phyloP scores from a whole-genome alignment of 768 basidiomycete species.

The Termitomyces sp. region DNA sequence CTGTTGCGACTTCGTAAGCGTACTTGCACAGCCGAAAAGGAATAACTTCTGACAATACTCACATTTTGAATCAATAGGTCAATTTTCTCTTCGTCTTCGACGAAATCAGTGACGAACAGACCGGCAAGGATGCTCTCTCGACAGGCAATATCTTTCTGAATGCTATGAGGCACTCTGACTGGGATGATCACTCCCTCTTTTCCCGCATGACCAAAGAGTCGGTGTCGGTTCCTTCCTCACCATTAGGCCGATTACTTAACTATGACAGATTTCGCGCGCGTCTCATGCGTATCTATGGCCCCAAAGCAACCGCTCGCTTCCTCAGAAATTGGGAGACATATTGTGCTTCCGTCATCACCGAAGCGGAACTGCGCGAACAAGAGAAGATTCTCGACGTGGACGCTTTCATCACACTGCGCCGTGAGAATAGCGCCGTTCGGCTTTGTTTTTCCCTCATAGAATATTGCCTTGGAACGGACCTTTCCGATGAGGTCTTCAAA shows the following conservation, averaged over 20 bases:
- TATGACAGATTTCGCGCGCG: constrained; percentile 48
- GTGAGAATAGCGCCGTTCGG: constrained; percentile 66
- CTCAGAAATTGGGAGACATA: constrained; percentile 50
- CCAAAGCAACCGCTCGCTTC: constrained; percentile 48
- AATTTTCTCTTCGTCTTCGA: constrained; percentile 66
- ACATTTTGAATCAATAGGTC: constrained; percentile 28
- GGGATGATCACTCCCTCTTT: constrained; percentile 54
- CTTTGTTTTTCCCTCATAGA: constrained; percentile 63
- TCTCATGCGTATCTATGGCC: constrained; percentile 39
- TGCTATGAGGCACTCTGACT: constrained; percentile 46
- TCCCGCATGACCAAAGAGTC: constrained; percentile 61
- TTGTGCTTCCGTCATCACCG: constrained; percentile 52
- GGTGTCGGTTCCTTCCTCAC: constrained; percentile 18
- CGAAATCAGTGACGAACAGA: constrained; percentile 67
- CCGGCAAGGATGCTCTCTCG: constrained; percentile 46
- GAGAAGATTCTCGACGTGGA: constrained; percentile 51
- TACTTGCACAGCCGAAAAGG: not conserved
- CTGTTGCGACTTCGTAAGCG: constrained; percentile 55
- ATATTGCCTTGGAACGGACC: constrained; percentile 56
- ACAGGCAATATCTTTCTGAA: constrained; percentile 52
- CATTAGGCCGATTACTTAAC: not conserved
- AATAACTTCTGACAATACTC: not conserved
- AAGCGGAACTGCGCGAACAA: constrained; percentile 59
- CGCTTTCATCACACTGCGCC: constrained; percentile 53
- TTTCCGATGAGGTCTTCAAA: constrained; percentile 58